Conservation (phyloP, 352 stramenopile species). For the Elongisporangium anandrum region DNA sequence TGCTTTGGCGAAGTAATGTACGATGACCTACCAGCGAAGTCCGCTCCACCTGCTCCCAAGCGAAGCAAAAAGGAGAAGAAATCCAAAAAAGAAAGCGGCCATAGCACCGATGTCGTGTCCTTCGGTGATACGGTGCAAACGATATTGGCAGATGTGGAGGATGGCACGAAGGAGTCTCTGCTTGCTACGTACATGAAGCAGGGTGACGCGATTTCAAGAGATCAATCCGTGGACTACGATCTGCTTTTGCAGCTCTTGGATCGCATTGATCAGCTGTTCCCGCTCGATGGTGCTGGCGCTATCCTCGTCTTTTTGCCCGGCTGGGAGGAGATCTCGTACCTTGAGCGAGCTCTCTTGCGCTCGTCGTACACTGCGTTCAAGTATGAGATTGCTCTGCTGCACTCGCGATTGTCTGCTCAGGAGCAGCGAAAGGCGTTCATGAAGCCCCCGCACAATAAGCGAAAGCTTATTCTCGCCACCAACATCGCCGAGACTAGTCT, state of each 20-base stretch:
- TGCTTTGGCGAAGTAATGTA: slow-evolving; percentile 56
- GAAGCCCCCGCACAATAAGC: slow-evolving; percentile 47
- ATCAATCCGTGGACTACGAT: slow-evolving; percentile 70
- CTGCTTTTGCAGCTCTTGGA: slow-evolving; percentile 62
- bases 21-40: neutral
- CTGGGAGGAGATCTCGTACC: slow-evolving; percentile 82
- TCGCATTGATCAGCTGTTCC: slow-evolving; percentile 55
- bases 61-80: neutral
- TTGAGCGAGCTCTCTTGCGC: slow-evolving; percentile 57
- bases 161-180: slow-evolving; percentile 29
- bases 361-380: slow-evolving; percentile 38
- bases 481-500: slow-evolving; percentile 97
- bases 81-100: slow-evolving; percentile 3
- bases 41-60: neutral
- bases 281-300: slow-evolving; percentile 44
- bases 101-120: slow-evolving; percentile 12
- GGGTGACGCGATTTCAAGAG: slow-evolving; percentile 48
- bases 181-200: slow-evolving; percentile 57
- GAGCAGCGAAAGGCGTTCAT: slow-evolving; percentile 72
- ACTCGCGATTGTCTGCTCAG: slow-evolving; percentile 64
- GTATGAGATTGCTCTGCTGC: slow-evolving; percentile 72
- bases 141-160: slow-evolving; percentile 22
- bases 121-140: slow-evolving; percentile 35
- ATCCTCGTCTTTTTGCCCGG: slow-evolving; percentile 81
- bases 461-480: slow-evolving; percentile 88